A percentile compares a stretch with the other conserved stretches of the same genome.
phyloP scores from a whole-genome alignment of 441 rosid genomes.

The Populus hybrid region DNA sequence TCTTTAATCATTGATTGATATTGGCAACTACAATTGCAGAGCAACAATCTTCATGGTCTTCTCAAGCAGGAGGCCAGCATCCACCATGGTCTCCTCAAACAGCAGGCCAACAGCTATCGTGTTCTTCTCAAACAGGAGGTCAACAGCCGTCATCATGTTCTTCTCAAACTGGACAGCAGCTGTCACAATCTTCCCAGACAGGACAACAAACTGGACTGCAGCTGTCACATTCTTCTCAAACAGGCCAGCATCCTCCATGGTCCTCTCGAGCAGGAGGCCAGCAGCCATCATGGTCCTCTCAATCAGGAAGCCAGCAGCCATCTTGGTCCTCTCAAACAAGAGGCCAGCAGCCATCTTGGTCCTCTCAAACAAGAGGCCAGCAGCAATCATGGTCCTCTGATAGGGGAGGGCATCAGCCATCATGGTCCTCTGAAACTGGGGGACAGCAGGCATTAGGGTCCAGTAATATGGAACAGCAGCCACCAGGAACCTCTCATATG shows the following conservation, averaged over 20 bases:
- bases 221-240: constrained; percentile 21
- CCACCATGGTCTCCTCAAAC: constrained; percentile 11
- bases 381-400: constrained; percentile 18
- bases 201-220: constrained; percentile 26
- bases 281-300: constrained; percentile 19
- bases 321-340: constrained; percentile 21
- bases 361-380: constrained; percentile 24
- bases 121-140: constrained; percentile 17
- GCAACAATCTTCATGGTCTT: constrained; percentile 8
- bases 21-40: neutral
- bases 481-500: constrained; percentile 12
- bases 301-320: constrained; percentile 24
- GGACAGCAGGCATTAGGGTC: constrained; percentile 9
- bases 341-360: constrained; percentile 25
- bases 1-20: neutral
- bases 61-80: constrained; percentile 10
- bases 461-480: constrained; percentile 5
- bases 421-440: constrained; percentile 12
- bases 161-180: constrained; percentile 17
- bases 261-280: constrained; percentile 16
- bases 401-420: constrained; percentile 1
- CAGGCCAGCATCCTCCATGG: constrained; percentile 16
- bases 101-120: constrained; percentile 17
- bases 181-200: constrained; percentile 12
- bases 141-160: constrained; percentile 16